A percentile compares a stretch with the other conserved stretches of the same genome.
phyloP scores from a whole-genome alignment of 2,329 filamentous ascomycete genomes.

The Colletotrichum caudatum region DNA sequence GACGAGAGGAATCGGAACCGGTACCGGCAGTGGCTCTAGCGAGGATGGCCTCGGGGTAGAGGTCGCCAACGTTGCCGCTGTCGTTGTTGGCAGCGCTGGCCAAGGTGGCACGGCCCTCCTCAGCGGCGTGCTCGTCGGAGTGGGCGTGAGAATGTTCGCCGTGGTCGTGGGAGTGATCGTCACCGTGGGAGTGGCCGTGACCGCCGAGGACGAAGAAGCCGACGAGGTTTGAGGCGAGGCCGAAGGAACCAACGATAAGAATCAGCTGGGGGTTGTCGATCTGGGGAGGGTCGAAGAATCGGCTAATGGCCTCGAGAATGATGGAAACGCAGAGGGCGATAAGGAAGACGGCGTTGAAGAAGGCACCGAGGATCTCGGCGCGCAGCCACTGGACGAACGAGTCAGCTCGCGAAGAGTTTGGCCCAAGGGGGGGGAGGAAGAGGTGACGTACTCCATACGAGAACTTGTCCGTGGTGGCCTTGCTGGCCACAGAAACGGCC shows the following conservation, averaged over 20 bases:
- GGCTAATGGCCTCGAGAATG: slow-evolving; percentile 92
- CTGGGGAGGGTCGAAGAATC: slow-evolving; percentile 90
- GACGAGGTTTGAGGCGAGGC: slow-evolving; percentile 87
- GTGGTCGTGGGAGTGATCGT: slow-evolving; percentile 64
- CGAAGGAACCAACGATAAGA: slow-evolving; percentile 87
- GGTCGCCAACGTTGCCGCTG: slow-evolving; percentile 68
- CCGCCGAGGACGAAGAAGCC: slow-evolving; percentile 94
- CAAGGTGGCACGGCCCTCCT: slow-evolving; percentile 63
- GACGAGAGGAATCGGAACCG: slow-evolving; percentile 52
- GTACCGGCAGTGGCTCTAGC: slow-evolving; percentile 58
- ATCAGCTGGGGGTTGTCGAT: slow-evolving; percentile 89
- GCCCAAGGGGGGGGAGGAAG: slow-evolving; percentile 18
- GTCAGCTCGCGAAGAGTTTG: slow-evolving; percentile 3
- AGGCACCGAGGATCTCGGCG: slow-evolving; percentile 93
- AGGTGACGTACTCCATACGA: slow-evolving; percentile 83
- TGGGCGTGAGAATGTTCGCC: slow-evolving; percentile 49
- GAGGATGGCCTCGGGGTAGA: slow-evolving; percentile 72
- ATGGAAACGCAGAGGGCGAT: slow-evolving; percentile 97
- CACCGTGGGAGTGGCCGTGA: slow-evolving; percentile 86
- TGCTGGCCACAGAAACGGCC: slow-evolving; percentile 91
- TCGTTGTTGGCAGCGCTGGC: slow-evolving; percentile 64
- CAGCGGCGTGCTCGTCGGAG: slow-evolving; percentile 57
- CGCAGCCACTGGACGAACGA: slow-evolving; percentile 80
- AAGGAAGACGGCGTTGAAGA: slow-evolving; percentile 97
- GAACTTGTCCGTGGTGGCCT: slow-evolving; percentile 88